Evolutionary conservation across 23 red algal species (phyloP).

Genomic region (Gracilariopsis chorda): DNA sequence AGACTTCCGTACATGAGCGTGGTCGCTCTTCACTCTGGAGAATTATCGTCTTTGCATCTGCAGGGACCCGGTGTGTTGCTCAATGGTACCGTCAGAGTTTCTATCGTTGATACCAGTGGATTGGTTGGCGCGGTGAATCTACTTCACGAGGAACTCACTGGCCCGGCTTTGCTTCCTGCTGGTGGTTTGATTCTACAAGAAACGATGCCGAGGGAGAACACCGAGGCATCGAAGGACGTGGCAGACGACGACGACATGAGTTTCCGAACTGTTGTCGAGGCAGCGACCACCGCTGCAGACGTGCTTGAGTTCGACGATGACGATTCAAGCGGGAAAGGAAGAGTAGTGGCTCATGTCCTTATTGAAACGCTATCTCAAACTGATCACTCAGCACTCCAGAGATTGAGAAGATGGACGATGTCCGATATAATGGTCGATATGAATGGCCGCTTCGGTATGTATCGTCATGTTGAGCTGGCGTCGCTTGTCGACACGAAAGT

Average conservation of each 20-base stretch:
- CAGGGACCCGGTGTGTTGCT: constrained; percentile 62
- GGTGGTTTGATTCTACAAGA: constrained; percentile 55
- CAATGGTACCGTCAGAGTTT: constrained; percentile 57
- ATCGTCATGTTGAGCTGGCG: constrained; percentile 36
- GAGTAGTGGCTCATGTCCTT: constrained; percentile 37
- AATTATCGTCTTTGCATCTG: constrained; percentile 4
- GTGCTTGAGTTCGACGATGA: constrained; percentile 26
- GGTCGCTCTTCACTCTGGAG: constrained; percentile 29
- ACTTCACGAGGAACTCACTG: constrained; percentile 56
- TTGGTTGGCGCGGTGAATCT: constrained; percentile 55
- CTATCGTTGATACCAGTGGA: constrained; percentile 70
- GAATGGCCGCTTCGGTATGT: constrained; percentile 54
- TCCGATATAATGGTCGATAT: constrained; percentile 26
- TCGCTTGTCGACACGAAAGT: constrained; percentile 24
- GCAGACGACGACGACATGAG: constrained; percentile 5
- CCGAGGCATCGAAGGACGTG: not conserved
- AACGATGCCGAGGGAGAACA: not conserved
- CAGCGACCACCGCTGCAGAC: constrained; percentile 2
- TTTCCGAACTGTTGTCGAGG: constrained; percentile 7
- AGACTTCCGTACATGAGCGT: constrained; percentile 62
- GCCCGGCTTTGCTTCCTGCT: constrained; percentile 54
- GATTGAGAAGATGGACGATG: constrained; percentile 44
- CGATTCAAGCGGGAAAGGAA: not conserved
- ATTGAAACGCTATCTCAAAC: constrained; percentile 27
- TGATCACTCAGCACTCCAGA: constrained; percentile 24